A percentile compares a stretch with the other conserved stretches of the same genome.
Evolutionary conservation across 306 rosid species (phyloP).

Genomic region (Vigna hirtella): DNA sequence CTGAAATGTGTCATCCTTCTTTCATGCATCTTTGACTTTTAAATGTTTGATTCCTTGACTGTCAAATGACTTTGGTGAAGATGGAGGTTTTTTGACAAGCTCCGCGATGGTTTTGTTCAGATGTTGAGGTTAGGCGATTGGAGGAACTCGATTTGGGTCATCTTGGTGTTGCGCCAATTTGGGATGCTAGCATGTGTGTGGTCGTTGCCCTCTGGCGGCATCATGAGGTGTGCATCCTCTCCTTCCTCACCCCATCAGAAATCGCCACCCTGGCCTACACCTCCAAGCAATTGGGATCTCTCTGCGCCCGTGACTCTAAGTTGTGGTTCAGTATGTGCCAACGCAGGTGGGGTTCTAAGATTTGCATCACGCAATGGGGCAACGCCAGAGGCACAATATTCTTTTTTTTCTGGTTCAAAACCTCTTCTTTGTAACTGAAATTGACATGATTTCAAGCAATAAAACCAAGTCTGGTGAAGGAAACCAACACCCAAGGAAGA

Average conservation of each 20-base stretch:
- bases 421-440: conserved; percentile 82
- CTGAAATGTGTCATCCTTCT: no score
- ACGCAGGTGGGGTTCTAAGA: conserved; percentile 84
- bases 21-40: no score
- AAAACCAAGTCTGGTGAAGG: background rate
- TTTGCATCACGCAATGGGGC: conserved; percentile 76
- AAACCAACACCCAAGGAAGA: background rate
- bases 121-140: no score
- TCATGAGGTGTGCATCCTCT: conserved; percentile 66
- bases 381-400: conserved; percentile 61
- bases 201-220: no score
- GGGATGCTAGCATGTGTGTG: no score
- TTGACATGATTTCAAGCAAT: background rate
- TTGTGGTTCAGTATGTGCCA: conserved; percentile 88
- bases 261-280: conserved; percentile 78
- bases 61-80: no score
- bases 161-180: no score
- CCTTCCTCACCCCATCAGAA: conserved; percentile 75
- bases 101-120: no score
- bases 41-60: no score
- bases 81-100: no score
- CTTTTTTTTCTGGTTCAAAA: conserved; percentile 81
- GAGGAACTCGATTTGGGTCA: no score
- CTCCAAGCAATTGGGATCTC: conserved; percentile 65
- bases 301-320: conserved; percentile 66